Base-by-base conservation (phyloP, 2,329 filamentous ascomycete genomes). In the Talaromyces sp. region DNA sequence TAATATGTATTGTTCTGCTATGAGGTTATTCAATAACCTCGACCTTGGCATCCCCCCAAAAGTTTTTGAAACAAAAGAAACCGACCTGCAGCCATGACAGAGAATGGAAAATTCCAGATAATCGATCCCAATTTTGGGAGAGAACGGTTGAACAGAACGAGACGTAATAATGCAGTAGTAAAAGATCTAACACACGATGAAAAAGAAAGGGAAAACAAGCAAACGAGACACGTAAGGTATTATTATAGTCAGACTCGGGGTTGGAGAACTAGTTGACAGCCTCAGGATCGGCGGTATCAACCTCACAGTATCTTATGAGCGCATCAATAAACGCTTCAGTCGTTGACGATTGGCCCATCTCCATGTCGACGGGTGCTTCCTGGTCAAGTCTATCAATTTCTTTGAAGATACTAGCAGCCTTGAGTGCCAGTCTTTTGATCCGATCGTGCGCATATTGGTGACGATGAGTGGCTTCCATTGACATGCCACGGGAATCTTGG, bases 261-360 rank as follows among this genome's bases (percentile, higher is more conserved):
- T 43, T 31, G 27, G 35, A 25, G 31, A 43, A 43, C 47, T 35
- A 41, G 22, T 31, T 39, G 31, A 11, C 8, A 10, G 41, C 47
- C n/a, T 69, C 69, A 70, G 92, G 91, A 72, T 95, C 91, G 67
- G 93, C 83, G 3, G 93, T 91, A 80, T 98, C 94, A 15, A 98
- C 92, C 64, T 95, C 82, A 41, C 97, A 93, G 25, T 99, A 66
- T 50, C 64, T 56, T 41, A 66, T 81, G 27, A 99, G 90, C 81
- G 99, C 95, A 77, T 99, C 95, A 39, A 99, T 81, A 68, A 98
- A 86, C 0, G 93, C 94, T 77, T 99, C 95, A 8, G 98, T 79
- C 70, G 98, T 96, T 0, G 91, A 92, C 52, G 89, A 88, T 1
- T 97, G 93, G 31, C 94, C 93, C 52, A 92, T 89, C 0, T 93